phyloP scores from a whole-genome alignment of 306 rosid species.

The Pyrus betulifolia region DNA sequence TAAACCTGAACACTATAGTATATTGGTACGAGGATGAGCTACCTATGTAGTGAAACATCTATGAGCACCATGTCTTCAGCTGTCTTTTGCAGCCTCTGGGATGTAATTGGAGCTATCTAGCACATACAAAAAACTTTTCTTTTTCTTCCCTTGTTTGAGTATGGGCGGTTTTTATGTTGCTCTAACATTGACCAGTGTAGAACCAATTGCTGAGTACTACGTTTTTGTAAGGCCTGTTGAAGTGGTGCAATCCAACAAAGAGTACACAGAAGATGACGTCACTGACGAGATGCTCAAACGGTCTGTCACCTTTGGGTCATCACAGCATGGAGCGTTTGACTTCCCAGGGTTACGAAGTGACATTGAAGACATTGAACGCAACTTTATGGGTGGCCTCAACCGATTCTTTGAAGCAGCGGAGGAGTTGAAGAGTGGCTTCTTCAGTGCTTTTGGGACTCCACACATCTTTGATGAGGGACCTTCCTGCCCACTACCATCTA shows the following conservation, averaged over 20 bases:
- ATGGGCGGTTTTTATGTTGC: not conserved
- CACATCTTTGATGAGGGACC: constrained; percentile 38
- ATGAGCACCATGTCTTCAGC: not conserved
- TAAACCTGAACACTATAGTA: not conserved
- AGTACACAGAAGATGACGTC: constrained; percentile 75
- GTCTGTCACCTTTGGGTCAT: constrained; percentile 38
- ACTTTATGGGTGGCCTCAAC: constrained; percentile 40
- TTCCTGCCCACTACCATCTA: constrained; percentile 38
- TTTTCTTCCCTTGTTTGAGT: not conserved
- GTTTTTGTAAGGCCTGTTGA: constrained; percentile 54
- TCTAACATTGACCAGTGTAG: not conserved
- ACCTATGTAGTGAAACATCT: not conserved
- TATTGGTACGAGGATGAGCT: not conserved
- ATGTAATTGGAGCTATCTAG: not conserved
- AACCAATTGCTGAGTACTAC: not conserved
- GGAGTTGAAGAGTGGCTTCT: constrained; percentile 57
- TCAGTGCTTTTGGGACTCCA: constrained; percentile 33
- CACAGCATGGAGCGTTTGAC: constrained; percentile 34
- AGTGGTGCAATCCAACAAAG: constrained; percentile 71
- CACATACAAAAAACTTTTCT: not conserved
- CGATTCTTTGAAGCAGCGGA: constrained; percentile 69
- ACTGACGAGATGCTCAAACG: constrained; percentile 53
- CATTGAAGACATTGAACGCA: constrained; percentile 53
- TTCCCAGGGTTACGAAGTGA: constrained; percentile 73
- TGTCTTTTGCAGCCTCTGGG: not conserved